phyloP scores from a whole-genome alignment of 805 yeast genomes.

The Priceomyces fermenticarens region DNA sequence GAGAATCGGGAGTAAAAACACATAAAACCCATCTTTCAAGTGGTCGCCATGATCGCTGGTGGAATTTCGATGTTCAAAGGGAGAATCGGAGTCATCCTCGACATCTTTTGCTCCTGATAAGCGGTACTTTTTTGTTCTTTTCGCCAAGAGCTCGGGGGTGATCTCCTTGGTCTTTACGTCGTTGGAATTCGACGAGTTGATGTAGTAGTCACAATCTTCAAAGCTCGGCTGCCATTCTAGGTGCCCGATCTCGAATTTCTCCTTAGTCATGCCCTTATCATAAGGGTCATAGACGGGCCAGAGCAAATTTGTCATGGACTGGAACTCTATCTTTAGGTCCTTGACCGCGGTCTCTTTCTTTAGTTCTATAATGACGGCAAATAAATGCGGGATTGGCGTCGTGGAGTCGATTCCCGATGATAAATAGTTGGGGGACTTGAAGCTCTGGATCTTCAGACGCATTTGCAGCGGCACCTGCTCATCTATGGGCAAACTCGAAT shows the following conservation, averaged over 20 bases:
- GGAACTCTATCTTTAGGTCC: conserved; percentile 40
- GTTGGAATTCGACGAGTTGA: conserved; percentile 39
- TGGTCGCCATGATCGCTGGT: conserved; percentile 3
- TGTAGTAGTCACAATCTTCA: conserved; percentile 44
- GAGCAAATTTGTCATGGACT: conserved; percentile 40
- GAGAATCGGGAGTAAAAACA: conserved; percentile 61
- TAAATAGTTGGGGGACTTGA: conserved; percentile 35
- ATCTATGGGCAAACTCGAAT: background rate
- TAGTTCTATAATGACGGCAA: conserved; percentile 49
- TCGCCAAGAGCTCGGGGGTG: conserved; percentile 43
- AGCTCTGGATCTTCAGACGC: conserved; percentile 18
- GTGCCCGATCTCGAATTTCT: conserved; percentile 47
- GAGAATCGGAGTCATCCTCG: conserved; percentile 16
- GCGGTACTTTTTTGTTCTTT: conserved; percentile 32
- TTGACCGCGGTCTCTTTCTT: conserved; percentile 36
- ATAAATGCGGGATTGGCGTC: conserved; percentile 47
- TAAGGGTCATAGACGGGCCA: conserved; percentile 59
- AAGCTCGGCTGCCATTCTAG: conserved; percentile 45
- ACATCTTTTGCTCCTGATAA: conserved; percentile 15
- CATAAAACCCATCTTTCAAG: conserved; percentile 62
- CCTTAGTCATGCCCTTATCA: conserved; percentile 41
- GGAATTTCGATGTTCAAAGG: conserved; percentile 12
- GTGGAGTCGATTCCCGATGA: conserved; percentile 36
- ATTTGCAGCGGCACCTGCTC: conserved; percentile 9
- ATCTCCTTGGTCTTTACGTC: conserved; percentile 40